Conservation (phyloP, 495 filamentous ascomycete genomes). For the Neurospora sp. region DNA sequence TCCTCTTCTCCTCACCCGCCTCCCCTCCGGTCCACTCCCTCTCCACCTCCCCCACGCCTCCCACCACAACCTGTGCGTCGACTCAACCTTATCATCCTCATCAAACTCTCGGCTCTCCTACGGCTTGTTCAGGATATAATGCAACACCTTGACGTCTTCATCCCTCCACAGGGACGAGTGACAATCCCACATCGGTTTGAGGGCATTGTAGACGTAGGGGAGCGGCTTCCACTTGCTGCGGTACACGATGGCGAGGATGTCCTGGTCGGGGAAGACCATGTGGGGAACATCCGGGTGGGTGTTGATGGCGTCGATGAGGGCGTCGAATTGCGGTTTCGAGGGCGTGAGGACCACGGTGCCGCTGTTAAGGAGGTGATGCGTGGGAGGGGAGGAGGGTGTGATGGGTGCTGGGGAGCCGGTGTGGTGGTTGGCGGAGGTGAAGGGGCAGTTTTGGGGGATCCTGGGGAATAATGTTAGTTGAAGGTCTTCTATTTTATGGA, state of each 20-base stretch:
- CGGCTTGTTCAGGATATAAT: conserved; percentile 31
- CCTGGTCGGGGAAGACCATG: conserved; percentile 34
- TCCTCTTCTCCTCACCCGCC: conserved; percentile 16
- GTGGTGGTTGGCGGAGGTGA: conserved; percentile 26
- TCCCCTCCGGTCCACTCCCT: conserved; percentile 21
- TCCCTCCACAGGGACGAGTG: conserved; percentile 23
- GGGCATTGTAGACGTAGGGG: conserved; percentile 28
- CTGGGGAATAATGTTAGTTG: neutral
- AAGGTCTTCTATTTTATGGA: neutral
- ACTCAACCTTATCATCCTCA: conserved; percentile 22
- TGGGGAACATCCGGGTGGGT: conserved; percentile 30
- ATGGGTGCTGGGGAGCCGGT: conserved; percentile 26
- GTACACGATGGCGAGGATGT: conserved; percentile 29
- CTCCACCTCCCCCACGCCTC: conserved; percentile 25
- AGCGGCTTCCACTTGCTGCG: conserved; percentile 28
- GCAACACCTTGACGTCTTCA: conserved; percentile 26
- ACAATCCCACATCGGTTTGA: conserved; percentile 30
- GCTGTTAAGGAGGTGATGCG: conserved; percentile 32
- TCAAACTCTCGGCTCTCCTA: conserved; percentile 26
- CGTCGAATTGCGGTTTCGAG: conserved; percentile 22
- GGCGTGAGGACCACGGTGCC: conserved; percentile 28
- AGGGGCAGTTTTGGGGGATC: conserved; percentile 29
- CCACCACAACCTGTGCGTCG: conserved; percentile 31
- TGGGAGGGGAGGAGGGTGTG: conserved; percentile 18
- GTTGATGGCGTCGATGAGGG: conserved; percentile 29